Evolutionary conservation across 805 yeast genomes (phyloP).

Genomic region (Hemisphaericaspora nanyangensis): DNA sequence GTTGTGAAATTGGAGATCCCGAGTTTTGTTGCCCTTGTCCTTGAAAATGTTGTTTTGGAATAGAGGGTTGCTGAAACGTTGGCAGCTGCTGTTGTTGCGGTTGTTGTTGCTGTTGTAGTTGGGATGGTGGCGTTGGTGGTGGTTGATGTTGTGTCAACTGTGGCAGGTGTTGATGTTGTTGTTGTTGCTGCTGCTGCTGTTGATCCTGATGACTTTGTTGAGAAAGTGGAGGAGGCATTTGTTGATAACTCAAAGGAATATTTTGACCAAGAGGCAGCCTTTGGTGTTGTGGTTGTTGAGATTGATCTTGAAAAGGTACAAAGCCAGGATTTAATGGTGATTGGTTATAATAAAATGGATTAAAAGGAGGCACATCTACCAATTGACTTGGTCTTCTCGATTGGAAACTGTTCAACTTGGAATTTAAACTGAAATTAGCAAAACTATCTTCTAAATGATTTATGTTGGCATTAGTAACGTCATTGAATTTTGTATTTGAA

Average conservation of each 20-base stretch:
- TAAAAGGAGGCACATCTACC: slow-evolving; percentile 27
- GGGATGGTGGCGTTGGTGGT: slow-evolving; percentile 3
- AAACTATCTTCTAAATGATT: slow-evolving; percentile 30
- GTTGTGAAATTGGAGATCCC: slow-evolving; percentile 1
- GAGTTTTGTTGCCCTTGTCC: slow-evolving; percentile 8
- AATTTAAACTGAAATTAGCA: slow-evolving; percentile 26
- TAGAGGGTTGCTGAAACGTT: slow-evolving; percentile 8
- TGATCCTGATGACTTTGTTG: slow-evolving; percentile 5
- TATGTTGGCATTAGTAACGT: slow-evolving; percentile 7
- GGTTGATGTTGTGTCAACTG: slow-evolving; percentile 5
- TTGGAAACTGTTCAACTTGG: slow-evolving; percentile 36
- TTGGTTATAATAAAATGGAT: slow-evolving; percentile 3
- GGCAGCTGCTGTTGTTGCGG: slow-evolving; percentile 10
- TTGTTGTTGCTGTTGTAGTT: slow-evolving; percentile 11
- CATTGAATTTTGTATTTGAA: slow-evolving; percentile 24
- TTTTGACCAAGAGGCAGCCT: not conserved
- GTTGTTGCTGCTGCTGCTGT: slow-evolving; percentile 11
- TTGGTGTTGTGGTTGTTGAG: slow-evolving; percentile 9
- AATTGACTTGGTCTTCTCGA: slow-evolving; percentile 41
- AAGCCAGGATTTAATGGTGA: not conserved
- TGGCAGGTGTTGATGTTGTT: slow-evolving; percentile 10
- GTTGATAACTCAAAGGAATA: not conserved
- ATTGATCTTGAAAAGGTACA: slow-evolving; percentile 1
- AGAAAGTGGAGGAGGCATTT: not conserved
- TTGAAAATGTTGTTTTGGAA: slow-evolving; percentile 2